Evolutionary conservation across 2,329 filamentous ascomycete species (phyloP), one percentile per base, ranked within the genome.

Genomic region (Diaporthe sp.): DNA sequence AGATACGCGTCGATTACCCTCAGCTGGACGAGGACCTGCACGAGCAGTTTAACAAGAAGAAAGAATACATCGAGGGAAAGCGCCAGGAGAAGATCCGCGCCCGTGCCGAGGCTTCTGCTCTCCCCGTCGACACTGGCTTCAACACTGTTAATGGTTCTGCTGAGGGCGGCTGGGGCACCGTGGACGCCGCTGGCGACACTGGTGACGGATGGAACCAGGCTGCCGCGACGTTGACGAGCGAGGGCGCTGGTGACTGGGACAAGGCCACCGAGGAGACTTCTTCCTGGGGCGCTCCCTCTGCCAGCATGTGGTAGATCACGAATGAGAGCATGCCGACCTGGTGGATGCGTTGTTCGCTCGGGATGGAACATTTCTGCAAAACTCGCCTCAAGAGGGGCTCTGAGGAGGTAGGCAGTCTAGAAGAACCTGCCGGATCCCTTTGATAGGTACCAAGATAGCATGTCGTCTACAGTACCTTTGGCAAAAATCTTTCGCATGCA

Each of bases 41-140:
- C 72, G 51, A 70, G 61, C 69, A 73, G 44, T 75, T 75, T 39
- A 39, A 74, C 17, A 58, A 71, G 68, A 75, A 75, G 69, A 75
- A 75, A 55, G 59, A 69, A 1, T 74, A 56, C 71, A 71, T 75
- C 55, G 59, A 71, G 56, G 61, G 58, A 37, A 75, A 75, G 74
- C 61, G 61, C 47, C 53, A 58, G 17, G 72, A 74, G 74, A 50
- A 50, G 42, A 72, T 59, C 39, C 61, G 61, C n/a, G 42, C 50
- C 13, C 70, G 58, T n/a, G 47, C 56, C 56, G 70, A 55, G 56
- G 58, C 17, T 10, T 53, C 56, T n/a, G 47, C 56, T 25, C 22
- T 47, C 9, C 12, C 27, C 44, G 30, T 9, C n/a, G 27, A 35
- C 39, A 27, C 15, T 19, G 69, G 53, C 53, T 30, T 71, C 30